These are phyloP conservation scores for Tolypocladium album DNA, from an alignment of 2,329 filamentous ascomycete genomes.

Conservation along the genomic window DNA sequence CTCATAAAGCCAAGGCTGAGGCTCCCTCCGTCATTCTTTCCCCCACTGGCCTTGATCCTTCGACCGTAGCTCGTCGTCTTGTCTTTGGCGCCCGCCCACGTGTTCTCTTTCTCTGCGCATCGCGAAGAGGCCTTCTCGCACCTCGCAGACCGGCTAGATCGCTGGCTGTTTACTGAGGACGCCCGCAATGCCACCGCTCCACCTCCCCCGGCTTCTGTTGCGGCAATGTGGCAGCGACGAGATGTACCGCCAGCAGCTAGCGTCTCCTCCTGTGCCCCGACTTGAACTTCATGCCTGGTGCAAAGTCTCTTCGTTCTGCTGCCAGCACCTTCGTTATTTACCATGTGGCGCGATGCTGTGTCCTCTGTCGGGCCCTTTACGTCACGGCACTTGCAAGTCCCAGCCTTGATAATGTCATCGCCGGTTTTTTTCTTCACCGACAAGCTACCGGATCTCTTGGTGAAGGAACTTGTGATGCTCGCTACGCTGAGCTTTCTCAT, in stretches of 20 bases:
- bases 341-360: neutral
- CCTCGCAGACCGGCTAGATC: slow-evolving; percentile 1
- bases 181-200: neutral
- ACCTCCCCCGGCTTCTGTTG: neutral
- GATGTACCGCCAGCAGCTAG: neutral
- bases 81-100: neutral
- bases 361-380: neutral
- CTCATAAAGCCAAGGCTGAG: slow-evolving; percentile 1
- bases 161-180: slow-evolving; percentile 5
- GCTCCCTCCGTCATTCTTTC: neutral
- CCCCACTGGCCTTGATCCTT: neutral
- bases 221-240: neutral
- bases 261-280: neutral
- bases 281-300: neutral
- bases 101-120: slow-evolving; percentile 3
- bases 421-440: slow-evolving; percentile 7
- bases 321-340: neutral
- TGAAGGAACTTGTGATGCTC: slow-evolving; percentile 67
- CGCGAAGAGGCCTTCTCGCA: neutral
- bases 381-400: neutral
- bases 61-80: neutral
- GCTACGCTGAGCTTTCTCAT: slow-evolving; percentile 82
- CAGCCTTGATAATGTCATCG: neutral
- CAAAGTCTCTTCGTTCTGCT: slow-evolving; percentile 1
- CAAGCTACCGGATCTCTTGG: slow-evolving; percentile 55